Conservation (phyloP, 768 basidiomycete genomes). For the Russula earlei region DNA sequence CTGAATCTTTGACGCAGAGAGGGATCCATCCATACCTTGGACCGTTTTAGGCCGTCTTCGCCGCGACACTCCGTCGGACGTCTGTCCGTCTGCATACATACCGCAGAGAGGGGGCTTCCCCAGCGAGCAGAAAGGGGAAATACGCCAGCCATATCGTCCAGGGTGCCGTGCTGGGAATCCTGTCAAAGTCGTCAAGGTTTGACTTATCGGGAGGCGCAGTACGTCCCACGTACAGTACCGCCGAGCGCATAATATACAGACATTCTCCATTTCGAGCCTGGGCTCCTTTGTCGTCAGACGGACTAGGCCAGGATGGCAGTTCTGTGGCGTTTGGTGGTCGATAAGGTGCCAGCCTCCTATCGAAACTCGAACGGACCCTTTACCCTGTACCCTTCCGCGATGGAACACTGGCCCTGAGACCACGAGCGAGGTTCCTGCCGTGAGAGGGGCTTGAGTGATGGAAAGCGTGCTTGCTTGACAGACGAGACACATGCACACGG, state of each 20-base stretch:
- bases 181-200: background rate
- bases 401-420: no score
- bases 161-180: background rate
- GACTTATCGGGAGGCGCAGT: background rate
- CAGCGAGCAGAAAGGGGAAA: slow-evolving; percentile 2
- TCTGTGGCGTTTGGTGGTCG: background rate
- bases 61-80: background rate
- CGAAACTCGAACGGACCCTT: background rate
- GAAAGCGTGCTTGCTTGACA: no score
- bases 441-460: no score
- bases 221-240: background rate
- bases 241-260: background rate
- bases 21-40: no score
- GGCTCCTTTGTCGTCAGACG: no score
- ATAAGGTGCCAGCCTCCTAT: background rate
- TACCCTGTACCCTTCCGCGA: no score
- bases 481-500: no score
- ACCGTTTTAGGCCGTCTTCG: no score
- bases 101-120: background rate
- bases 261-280: background rate
- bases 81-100: background rate
- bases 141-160: background rate
- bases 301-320: background rate
- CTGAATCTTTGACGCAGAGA: no score
- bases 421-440: no score